Base-by-base conservation (phyloP, 768 basidiomycete genomes). In the Leucosporidium yakuticum region DNA sequence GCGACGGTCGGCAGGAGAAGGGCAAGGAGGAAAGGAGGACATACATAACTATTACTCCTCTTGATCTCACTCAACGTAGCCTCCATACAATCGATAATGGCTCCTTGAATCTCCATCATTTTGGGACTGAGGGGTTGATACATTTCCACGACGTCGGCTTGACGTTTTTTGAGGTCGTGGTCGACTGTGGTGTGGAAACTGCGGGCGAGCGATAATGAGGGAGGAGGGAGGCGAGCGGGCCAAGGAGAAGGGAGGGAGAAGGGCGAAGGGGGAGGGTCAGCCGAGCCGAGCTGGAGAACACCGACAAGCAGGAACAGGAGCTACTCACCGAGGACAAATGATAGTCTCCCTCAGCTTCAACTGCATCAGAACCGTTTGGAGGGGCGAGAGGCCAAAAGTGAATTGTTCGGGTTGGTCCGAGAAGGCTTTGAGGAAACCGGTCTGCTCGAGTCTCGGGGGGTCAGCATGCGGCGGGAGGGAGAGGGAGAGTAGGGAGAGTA, bases 341-440 rank as follows among this genome's bases (percentile, higher is more conserved):
- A 91, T 87, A 9, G 93, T 91, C n/a, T 83, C 86, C 27, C 90
- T 85, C 56, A 98, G 81, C 71, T 93, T 90, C 11, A 98, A 83
- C 77, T 95, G 91, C 69, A 92, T 91, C 85, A 99, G 86, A 69
- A 95, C 88, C 62, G 88, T 92, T 74, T 87, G 89, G 27, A 99
- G 81, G 1, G 96, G 96, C 2, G 90, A 91, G 77, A 98, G 79
- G 1, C 94, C 95, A 69, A 86, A 90, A 0, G 89, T 93, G 69
- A 99, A 96, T 69, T 88, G 86, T 77, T 98, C 96, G 6, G 95
- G 93, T 74, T 97, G 89, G 78, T 98, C 96, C 3, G 92, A 91
- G 76, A 99, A 96, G 0, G 92, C 96, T 78, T 99, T 98, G 71
- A 97, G 81, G 78, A 98, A 99, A 1, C 95, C 95, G 3, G 82